Evolutionary conservation across 2,329 filamentous ascomycete species (phyloP).

Genomic region (Neonectria coccinea): DNA sequence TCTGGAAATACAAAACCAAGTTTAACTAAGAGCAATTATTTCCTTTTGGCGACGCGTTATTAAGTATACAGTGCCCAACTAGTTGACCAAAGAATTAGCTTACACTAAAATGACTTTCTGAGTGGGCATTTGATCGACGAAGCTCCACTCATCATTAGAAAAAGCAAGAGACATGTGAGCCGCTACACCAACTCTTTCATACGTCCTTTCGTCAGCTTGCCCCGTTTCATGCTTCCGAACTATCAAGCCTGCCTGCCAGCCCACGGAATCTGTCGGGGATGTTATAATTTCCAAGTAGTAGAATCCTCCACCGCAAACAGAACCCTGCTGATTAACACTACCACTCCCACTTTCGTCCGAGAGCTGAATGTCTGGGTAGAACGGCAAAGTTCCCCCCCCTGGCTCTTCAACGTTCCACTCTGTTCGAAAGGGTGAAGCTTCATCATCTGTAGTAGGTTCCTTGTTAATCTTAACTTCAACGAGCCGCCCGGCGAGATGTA

Average conservation of each 20-base stretch:
- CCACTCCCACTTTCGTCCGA: background rate
- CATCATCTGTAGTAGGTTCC: background rate
- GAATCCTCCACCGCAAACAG: no score
- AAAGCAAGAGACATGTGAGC: background rate
- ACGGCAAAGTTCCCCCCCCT: background rate
- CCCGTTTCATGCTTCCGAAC: background rate
- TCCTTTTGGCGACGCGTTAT: no score
- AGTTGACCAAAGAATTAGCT: no score
- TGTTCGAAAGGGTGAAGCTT: background rate
- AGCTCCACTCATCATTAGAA: background rate
- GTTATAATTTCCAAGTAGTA: background rate
- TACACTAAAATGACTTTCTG: background rate
- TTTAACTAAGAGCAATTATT: no score
- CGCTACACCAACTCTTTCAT: background rate
- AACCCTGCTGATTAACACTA: background rate
- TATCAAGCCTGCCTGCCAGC: background rate
- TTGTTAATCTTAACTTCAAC: background rate
- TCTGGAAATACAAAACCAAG: no score
- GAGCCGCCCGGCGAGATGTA: background rate
- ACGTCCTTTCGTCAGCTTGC: background rate
- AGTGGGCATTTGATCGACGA: background rate
- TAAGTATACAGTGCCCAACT: no score
- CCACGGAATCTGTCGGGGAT: background rate
- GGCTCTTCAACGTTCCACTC: background rate
- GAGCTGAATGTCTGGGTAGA: slow-evolving; percentile 3